Base-by-base conservation (phyloP, 257 asterid species). In the Plantago elongata region DNA sequence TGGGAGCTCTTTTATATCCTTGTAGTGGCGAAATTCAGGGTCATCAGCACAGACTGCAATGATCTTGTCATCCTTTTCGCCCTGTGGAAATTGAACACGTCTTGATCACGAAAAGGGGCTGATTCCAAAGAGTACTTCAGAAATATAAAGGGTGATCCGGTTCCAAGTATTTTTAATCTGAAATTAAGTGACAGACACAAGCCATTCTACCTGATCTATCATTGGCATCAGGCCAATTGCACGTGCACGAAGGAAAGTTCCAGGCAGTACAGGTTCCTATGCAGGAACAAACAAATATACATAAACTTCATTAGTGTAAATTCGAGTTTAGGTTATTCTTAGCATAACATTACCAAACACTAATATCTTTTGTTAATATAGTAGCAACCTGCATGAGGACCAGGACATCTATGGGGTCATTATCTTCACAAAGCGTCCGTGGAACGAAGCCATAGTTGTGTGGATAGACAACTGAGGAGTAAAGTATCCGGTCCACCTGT, bases 221-320 rank as follows among this genome's bases (percentile, higher is more conserved):
- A 90, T 90, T 12, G 96, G 98, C 96, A 90, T 88, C 73, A 90
- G 74, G n/a, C 96, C 98, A 66, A 90, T 90, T 5, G 96, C 96
- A 71, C 94, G 94, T 10, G 96, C 98, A 74, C 98, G 95, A 44
- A 90, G 94, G 71, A 60, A 90, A 59, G 88, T 85, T 29, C 95
- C 93, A 30, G 96, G 94, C 52, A 85, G 76, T 22, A 88, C 93
- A 67, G 96, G 98, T 61, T 88, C 98, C 98, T 90, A 63, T 5
- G 27, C 34, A 61, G 14, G 54, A 46, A 47, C 2, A 47, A 11
- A 51, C 7, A 13, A 45, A 30, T 17, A 50, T 13, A 10, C 40
- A 52, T 56, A 38, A 44, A 10, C 22, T 4, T 6, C 52, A 40
- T 9, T 64, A 47, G 15, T 58, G 29, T 46, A 17, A 60, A 9